Evolutionary conservation across 164 flowering plant species (phyloP).

Genomic region (Magnolia kwangsiensis): DNA sequence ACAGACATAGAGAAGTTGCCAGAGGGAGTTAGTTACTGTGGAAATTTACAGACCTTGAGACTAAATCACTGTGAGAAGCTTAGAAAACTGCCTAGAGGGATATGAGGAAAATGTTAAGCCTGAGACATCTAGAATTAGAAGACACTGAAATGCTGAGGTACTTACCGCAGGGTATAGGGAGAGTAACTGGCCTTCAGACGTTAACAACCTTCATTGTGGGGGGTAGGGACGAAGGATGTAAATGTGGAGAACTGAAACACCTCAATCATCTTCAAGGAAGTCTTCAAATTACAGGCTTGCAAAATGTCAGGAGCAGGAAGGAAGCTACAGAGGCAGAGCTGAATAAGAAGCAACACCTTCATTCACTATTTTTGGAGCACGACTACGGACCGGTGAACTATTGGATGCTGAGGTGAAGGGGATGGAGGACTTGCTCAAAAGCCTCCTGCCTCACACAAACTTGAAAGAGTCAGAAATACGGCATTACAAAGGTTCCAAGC

Average conservation of each 20-base stretch:
- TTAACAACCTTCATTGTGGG: neutral
- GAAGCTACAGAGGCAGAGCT: neutral
- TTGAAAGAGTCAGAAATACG: neutral
- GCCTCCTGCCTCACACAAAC: neutral
- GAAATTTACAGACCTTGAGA: neutral
- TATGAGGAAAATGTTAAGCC: neutral
- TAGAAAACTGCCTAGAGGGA: neutral
- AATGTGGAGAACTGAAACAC: neutral
- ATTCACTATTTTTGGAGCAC: neutral
- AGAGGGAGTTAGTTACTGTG: neutral
- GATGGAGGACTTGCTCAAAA: neutral
- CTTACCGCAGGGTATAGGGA: neutral
- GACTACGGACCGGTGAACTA: neutral
- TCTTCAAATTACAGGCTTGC: neutral
- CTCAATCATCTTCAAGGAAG: neutral
- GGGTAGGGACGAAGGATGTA: neutral
- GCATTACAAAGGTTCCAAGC: neutral
- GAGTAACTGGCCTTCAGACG: neutral
- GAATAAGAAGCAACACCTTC: neutral
- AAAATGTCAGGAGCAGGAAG: neutral
- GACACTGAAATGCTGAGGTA: neutral
- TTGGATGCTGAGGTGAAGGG: neutral
- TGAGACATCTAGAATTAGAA: neutral
- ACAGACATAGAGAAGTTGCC: neutral
- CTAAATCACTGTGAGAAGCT: neutral